phyloP scores from a whole-genome alignment of 163 green algal species.

The Scenedesmus sp. region DNA sequence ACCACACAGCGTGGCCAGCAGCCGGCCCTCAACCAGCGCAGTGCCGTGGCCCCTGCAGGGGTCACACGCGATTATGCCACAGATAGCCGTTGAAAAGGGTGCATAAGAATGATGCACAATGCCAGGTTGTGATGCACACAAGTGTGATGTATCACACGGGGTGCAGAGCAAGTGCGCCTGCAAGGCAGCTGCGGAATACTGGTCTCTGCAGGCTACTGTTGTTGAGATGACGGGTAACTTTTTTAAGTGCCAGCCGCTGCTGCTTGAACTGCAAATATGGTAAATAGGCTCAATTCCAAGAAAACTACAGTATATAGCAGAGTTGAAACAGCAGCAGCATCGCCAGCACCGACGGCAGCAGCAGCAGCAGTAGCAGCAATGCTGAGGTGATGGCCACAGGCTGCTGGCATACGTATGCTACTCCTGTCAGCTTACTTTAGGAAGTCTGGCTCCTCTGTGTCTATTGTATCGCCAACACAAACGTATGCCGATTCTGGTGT shows the following conservation, averaged over 20 bases:
- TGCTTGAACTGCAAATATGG: background rate
- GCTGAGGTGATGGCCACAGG: background rate
- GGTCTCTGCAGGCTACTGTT: no score
- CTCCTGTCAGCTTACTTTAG: constrained; percentile 40
- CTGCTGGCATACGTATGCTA: background rate
- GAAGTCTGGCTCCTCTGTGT: constrained; percentile 61
- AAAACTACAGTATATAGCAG: no score
- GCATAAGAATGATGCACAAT: constrained; percentile 22
- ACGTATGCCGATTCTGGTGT: constrained; percentile 63
- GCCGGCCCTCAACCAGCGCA: constrained; percentile 71
- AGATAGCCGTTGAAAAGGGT: constrained; percentile 21
- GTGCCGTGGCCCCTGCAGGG: constrained; percentile 87
- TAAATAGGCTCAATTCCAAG: no score
- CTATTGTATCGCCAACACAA: constrained; percentile 78
- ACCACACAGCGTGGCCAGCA: constrained; percentile 85
- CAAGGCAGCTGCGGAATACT: no score
- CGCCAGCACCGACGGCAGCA: background rate
- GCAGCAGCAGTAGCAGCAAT: background rate
- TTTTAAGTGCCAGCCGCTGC: background rate
- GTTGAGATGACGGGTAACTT: no score
- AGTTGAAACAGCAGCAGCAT: no score
- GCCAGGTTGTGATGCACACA: no score
- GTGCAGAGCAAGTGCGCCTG: no score
- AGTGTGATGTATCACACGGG: no score
- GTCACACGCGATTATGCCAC: constrained; percentile 51